phyloP scores from a whole-genome alignment of 2,329 filamentous ascomycete genomes.

The Diplodia scrobiculata region DNA sequence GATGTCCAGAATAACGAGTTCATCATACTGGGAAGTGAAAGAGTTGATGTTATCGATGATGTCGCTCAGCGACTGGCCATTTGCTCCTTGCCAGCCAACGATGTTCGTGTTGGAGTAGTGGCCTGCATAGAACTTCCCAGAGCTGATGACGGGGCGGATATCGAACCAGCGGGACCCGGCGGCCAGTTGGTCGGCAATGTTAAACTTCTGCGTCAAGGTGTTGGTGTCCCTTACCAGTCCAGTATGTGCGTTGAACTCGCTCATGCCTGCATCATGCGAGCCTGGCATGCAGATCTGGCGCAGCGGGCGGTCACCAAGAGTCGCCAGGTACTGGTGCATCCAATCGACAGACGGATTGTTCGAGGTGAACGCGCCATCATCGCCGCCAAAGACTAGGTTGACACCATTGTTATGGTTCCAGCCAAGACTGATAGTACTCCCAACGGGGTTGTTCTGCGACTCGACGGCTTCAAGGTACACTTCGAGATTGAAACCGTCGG shows the following conservation, averaged over 20 bases:
- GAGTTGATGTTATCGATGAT: slow-evolving; percentile 51
- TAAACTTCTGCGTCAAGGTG: slow-evolving; percentile 52
- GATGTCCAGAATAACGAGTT: slow-evolving; percentile 54
- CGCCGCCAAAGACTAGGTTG: slow-evolving; percentile 45
- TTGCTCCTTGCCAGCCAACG: slow-evolving; percentile 49
- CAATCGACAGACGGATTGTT: slow-evolving; percentile 44
- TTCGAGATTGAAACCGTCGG: slow-evolving; percentile 35
- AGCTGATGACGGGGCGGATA: slow-evolving; percentile 48
- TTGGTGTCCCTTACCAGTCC: slow-evolving; percentile 47
- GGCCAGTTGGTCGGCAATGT: slow-evolving; percentile 51
- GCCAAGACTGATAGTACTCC: slow-evolving; percentile 40
- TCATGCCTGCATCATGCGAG: slow-evolving; percentile 56
- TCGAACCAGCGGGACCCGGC: slow-evolving; percentile 55
- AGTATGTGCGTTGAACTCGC: slow-evolving; percentile 45
- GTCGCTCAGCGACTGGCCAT: slow-evolving; percentile 50
- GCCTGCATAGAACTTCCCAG: slow-evolving; percentile 48
- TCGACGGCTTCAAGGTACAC: slow-evolving; percentile 38
- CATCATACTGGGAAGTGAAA: slow-evolving; percentile 50
- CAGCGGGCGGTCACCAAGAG: slow-evolving; percentile 46
- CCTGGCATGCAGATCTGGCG: slow-evolving; percentile 54
- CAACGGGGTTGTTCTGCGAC: slow-evolving; percentile 41
- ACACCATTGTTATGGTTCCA: slow-evolving; percentile 43
- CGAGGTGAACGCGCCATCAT: slow-evolving; percentile 43
- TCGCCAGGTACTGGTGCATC: slow-evolving; percentile 47
- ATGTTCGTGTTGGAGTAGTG: slow-evolving; percentile 46